Evolutionary conservation across 1,284 basidiomycete genomes (phyloP), one percentile per base, ranked within the genome.

Genomic region (Laetiporus sulphureus): DNA sequence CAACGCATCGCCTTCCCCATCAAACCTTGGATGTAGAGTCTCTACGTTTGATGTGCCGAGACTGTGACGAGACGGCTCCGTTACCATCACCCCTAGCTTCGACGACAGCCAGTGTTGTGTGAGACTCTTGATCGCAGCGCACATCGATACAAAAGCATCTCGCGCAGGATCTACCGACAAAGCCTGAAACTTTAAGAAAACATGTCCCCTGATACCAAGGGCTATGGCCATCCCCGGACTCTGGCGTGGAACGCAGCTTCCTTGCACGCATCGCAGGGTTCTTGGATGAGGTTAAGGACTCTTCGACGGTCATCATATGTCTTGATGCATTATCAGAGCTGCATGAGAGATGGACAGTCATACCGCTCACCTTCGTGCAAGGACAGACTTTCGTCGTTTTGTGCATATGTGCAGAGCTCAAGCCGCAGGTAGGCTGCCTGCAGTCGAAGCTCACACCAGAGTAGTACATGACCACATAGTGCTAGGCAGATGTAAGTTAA

Each of bases 381-480:
- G 38, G 31, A 33, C 63, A 73, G 43, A 57, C 63, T 16, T 50
- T 62, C 8, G 66, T 63, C 4, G 65, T 68, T 53, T 59, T 64
- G 57, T 75, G 74, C 49, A 59, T 64, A 52, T 75, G 72, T 6
- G 62, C 60, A 19, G 50, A 45, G 51, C 73, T 75, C 40, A 71
- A 45, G 19, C 58, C 63, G 54, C 74, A 76, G 16, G 53, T 49
- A 2, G 64, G 59, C 16, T 52, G 59, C 32, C 54, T 55, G 48
- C 74, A 76, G 49, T 75, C 72, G 39, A 53, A 58, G 31, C 57
- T 65, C 36, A 60, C 54, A 25, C 74, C 72, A 1, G 73, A 69
- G 37, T 68, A 68, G 47, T 73, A 74, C 19, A 68, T 54, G 31
- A 67, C 65, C 36, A 80, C 68, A 55, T 78, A 83, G 59, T 82